Evolutionary conservation across 495 filamentous ascomycete species (phyloP), one percentile per base, ranked within the genome.

Genomic region (Podospora fimiseda): DNA sequence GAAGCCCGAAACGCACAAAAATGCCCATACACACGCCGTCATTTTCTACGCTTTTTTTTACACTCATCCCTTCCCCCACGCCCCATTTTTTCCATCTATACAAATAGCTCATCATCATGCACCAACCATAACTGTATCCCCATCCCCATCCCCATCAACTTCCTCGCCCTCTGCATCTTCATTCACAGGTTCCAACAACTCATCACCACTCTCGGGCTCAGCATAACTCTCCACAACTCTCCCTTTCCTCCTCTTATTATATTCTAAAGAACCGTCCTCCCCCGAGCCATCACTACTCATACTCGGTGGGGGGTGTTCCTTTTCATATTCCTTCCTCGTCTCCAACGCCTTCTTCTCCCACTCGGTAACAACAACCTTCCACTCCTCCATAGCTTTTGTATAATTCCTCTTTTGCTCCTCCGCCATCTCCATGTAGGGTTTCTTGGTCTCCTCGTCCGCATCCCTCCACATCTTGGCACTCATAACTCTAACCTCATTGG

Each of bases 381-480:
- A 94, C 20, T 70, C 69, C 18, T 73, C 78, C 51, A 80, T 64
- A 2, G 75, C 73, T 53, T 78, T 73, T n/a, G 71, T 73, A 60
- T 88, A 84, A 4, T 60, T 70, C 45, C 77, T 73, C 54, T 87
- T 89, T 54, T 87, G 81, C 15, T 73, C 77, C 53, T 85, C 80
- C 3, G 84, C 84, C 61, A 82, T 75, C 36, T 88, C 84, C 50
- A 88, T 70, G 59, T 88, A 96, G 21, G 89, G 90, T 62, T 77
- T 72, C 64, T 85, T 86, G 54, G 78, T 76, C 30, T 84, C 87
- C 8, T 78, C 76, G 3, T 73, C 59, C 0, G 87, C 84, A 50
- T 87, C 83, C 55, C 86, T 84, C 93, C 93, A 98, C 87, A 90
- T 90, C 60, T 84, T 81, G 15, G 90, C 88, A 16, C 92, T 76